Percentiles rank a stretch among this genome's conserved stretches.
Evolutionary conservation across 805 yeast genomes (phyloP).

Genomic region (Hanseniaspora occidentalis): DNA sequence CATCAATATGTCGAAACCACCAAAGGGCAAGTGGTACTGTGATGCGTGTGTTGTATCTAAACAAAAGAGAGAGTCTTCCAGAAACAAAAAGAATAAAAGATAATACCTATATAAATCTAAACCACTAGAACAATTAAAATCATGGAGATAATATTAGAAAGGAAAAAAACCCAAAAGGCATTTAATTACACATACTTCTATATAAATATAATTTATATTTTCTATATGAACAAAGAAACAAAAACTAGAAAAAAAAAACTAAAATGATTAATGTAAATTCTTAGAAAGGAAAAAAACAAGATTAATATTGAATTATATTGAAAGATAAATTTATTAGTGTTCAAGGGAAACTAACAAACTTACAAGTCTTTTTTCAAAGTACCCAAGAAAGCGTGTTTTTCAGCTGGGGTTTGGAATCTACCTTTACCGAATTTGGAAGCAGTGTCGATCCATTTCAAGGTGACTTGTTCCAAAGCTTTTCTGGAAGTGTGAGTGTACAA

Average conservation of each 20-base stretch:
- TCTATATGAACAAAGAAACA: not conserved
- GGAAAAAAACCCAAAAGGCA: not conserved
- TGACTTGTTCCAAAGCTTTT: constrained; percentile 91
- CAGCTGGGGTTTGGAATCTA: constrained; percentile 99
- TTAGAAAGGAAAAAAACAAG: not conserved
- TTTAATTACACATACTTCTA: too few relatives aligned
- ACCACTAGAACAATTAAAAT: not conserved
- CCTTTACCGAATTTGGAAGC: constrained; percentile 99
- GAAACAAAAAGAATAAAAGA: constrained; percentile 2
- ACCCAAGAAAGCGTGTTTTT: constrained; percentile 99
- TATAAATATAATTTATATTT: too few relatives aligned
- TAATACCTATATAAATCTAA: not conserved
- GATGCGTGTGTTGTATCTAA: constrained; percentile 10
- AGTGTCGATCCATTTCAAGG: constrained; percentile 99
- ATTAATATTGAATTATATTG: not conserved
- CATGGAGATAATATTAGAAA: not conserved
- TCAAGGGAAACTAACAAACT: constrained; percentile 10
- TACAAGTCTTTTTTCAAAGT: constrained; percentile 96
- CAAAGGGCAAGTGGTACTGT: constrained; percentile 60
- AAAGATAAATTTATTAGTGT: not conserved
- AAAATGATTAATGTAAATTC: constrained; percentile 1
- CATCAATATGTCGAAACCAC: constrained; percentile 52
- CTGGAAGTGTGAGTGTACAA: constrained; percentile 96
- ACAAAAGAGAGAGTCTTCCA: constrained; percentile 9
- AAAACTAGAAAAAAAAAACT: not conserved